Conservation (phyloP, 2,329 filamentous ascomycete species). For the Pseudogymnoascus sp. region DNA sequence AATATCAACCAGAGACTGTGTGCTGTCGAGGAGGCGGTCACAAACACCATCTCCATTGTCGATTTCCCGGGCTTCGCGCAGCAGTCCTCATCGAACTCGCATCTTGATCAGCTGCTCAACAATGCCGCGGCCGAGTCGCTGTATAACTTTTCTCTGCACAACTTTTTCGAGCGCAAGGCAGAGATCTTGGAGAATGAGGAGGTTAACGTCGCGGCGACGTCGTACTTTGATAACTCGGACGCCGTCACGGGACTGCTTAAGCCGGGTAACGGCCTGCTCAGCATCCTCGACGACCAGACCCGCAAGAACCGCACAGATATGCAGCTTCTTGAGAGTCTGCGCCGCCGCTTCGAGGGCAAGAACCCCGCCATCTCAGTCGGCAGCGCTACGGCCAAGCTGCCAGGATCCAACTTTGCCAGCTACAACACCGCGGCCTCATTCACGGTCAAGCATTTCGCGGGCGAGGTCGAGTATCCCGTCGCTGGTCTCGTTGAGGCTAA, state of each 20-base stretch:
- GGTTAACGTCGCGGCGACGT: slow-evolving; percentile 79
- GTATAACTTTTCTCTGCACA: slow-evolving; percentile 89
- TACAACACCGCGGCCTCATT: slow-evolving; percentile 75
- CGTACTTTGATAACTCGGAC: slow-evolving; percentile 96
- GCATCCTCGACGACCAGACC: slow-evolving; percentile 94
- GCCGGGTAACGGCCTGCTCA: slow-evolving; percentile 82
- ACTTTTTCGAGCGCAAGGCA: slow-evolving; percentile 91
- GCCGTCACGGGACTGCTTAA: slow-evolving; percentile 88
- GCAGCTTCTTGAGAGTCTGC: slow-evolving; percentile 82
- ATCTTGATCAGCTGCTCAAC: slow-evolving; percentile 85
- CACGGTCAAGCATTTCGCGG: slow-evolving; percentile 89
- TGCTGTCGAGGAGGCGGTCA: slow-evolving; percentile 77
- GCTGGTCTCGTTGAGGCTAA: slow-evolving; percentile 89
- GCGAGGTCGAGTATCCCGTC: slow-evolving; percentile 89
- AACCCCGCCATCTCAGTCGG: slow-evolving; percentile 82
- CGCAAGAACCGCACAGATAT: slow-evolving; percentile 79
- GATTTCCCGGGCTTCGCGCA: slow-evolving; percentile 96
- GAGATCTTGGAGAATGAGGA: slow-evolving; percentile 93
- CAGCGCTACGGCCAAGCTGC: slow-evolving; percentile 65
- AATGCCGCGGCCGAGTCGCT: slow-evolving; percentile 89
- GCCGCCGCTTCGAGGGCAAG: slow-evolving; percentile 90
- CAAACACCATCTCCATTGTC: slow-evolving; percentile 88
- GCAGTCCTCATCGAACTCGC: slow-evolving; percentile 71
- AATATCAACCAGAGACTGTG: slow-evolving; percentile 84
- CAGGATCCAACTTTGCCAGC: slow-evolving; percentile 83